phyloP scores from a whole-genome alignment of 768 basidiomycete species.

The Cystofilobasidium bisporidii region DNA sequence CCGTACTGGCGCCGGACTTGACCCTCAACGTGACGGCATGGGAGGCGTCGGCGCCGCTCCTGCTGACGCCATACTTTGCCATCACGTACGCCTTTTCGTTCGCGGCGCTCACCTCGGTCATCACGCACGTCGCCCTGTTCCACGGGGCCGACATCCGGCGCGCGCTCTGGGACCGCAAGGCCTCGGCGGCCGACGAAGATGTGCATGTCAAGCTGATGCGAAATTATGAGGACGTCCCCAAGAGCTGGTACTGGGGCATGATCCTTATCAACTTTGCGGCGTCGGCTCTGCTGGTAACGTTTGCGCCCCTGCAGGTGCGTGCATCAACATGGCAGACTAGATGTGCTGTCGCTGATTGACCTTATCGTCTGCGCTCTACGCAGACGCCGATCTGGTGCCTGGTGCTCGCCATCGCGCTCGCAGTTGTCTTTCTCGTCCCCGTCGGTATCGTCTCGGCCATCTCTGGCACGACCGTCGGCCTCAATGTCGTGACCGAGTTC shows the following conservation, averaged over 20 bases:
- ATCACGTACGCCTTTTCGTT: conserved; percentile 38
- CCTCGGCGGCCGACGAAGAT: conserved; percentile 14
- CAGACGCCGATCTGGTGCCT: conserved; percentile 41
- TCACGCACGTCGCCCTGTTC: conserved; percentile 32
- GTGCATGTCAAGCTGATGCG: conserved; percentile 37
- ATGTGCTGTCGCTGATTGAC: too few relatives aligned
- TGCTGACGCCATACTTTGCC: conserved; percentile 41
- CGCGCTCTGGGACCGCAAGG: conserved; percentile 31
- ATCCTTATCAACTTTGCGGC: conserved; percentile 36
- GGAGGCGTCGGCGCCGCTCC: conserved; percentile 36
- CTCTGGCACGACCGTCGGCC: conserved; percentile 39
- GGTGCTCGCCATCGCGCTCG: conserved; percentile 35
- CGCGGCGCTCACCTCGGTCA: conserved; percentile 37
- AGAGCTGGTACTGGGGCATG: conserved; percentile 37
- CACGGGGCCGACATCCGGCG: conserved; percentile 31
- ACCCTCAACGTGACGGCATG: conserved; percentile 38
- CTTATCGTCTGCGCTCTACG: too few relatives aligned
- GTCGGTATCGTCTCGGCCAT: conserved; percentile 36
- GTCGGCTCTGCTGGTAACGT: conserved; percentile 36
- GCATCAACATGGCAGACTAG: too few relatives aligned
- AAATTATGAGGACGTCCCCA: conserved; percentile 35
- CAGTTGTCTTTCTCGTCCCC: conserved; percentile 38
- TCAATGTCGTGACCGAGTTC: conserved; percentile 42
- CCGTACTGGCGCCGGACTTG: conserved; percentile 37
- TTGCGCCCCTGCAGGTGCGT: conserved; percentile 33